Evolutionary conservation across 495 filamentous ascomycete species (phyloP), one percentile per base, ranked within the genome.

Genomic region (Platismatia glauca): DNA sequence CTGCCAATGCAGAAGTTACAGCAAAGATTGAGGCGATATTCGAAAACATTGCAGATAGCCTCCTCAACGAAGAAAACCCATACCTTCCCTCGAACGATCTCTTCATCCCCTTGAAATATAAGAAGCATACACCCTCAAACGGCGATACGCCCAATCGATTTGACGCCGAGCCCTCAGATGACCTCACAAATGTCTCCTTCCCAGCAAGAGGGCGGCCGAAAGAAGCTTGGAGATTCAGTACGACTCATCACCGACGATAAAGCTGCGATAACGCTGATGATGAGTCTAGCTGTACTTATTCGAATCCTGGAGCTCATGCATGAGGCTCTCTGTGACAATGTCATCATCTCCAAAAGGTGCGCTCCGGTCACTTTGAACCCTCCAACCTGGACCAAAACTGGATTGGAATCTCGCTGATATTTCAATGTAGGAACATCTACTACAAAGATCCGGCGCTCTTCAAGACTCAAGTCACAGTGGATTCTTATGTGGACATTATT

Each of bases 371-470:
- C 9, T 0, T 24, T 24, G 7, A 12, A 9, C 18, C 7, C 29
- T 29, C 5, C 24, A 16, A 33, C 16, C 29, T 18, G 6, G 29
- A 27, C 4, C 46, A 16, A 1, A 29, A 27, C 15, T 50, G 46
- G 16, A 24, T 13, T 35, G 39, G 4, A 13, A 16, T 16, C 13
- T 50, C 12, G 4, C 8, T 61, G 35, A 61, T 3, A 8, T 55
- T 16, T n/a, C 22, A 43, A 62, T 34, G 7, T 60, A 95, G 94
- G 68, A 91, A 94, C 64, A 89, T 98, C 18, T 98, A 89, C 73
- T 98, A 98, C 71, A 86, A 88, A 60, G 83, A 96, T 67, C 86
- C 89, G 0, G 81, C 83, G 46, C 80, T 94, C 1, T 98, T 97
- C 72, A 79, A 79, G 44, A 87, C 78, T 33, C 95, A 97, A 68